These are phyloP conservation scores for Closterium sp. DNA, from an alignment of 139 green algal genomes.

Conservation along the genomic window DNA sequence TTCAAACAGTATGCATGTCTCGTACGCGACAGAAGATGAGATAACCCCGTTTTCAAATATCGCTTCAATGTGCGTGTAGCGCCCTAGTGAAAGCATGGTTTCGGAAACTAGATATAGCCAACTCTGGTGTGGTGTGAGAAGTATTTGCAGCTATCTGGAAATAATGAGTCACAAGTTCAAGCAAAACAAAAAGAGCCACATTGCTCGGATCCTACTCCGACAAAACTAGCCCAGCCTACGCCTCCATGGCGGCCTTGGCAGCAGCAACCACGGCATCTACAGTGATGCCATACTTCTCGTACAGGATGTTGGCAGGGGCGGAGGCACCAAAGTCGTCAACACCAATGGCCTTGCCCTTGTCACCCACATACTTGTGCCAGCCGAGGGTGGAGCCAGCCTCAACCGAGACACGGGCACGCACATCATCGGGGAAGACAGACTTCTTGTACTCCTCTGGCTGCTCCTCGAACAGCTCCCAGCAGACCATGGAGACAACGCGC, in stretches of 20 bases:
- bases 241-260: neutral
- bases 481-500: constrained; percentile 93
- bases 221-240: neutral
- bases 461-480: constrained; percentile 96
- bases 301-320: constrained; percentile 81
- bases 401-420: constrained; percentile 78
- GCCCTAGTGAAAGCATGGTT: too few species aligned
- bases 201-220: neutral
- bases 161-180: neutral
- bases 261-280: constrained; percentile 62
- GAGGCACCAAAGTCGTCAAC: constrained; percentile 93
- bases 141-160: neutral
- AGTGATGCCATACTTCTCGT: constrained; percentile 96
- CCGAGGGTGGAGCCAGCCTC: constrained; percentile 91
- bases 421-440: constrained; percentile 66
- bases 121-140: too few species aligned
- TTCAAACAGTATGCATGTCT: too few species aligned
- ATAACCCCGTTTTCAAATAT: too few species aligned
- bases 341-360: constrained; percentile 76
- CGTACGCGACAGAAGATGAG: too few species aligned
- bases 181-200: neutral
- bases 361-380: constrained; percentile 86
- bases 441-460: constrained; percentile 71
- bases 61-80: too few species aligned
- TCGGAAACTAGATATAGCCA: too few species aligned